Evolutionary conservation across 2,329 filamentous ascomycete genomes (phyloP), one percentile per base, ranked within the genome.

Genomic region (Chrysoporthe austroafricana): DNA sequence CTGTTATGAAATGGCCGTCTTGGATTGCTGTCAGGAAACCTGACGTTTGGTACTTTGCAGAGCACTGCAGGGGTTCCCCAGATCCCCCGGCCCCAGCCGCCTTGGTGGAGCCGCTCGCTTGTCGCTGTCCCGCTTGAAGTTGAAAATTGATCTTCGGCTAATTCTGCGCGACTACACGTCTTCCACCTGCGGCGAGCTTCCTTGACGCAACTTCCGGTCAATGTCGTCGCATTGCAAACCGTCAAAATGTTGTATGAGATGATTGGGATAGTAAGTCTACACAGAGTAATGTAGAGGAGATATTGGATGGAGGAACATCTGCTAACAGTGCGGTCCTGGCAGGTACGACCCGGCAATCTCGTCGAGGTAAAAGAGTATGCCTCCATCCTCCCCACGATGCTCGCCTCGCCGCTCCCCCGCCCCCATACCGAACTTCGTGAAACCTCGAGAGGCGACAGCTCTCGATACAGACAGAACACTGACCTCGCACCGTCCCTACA

Each of bases 271-370:
- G 96, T 97, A 83, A 76, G 91, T 26, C 26, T 26, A 83, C 13
- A n/a, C 60, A 9, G 16, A 9, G 13, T 2, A 11, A 1, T 3
- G 8, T 11, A 26, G 11, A 1, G 14, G 1, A 13, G 4, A 36
- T 18, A 44, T 1, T 36, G 1, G 26, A n/a, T 21, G 42, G 50
- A 43, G 16, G 13, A 42, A 3, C 9, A 11, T 39, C 8, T 13
- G 39, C 50, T 54, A 44, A 62, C 8, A 16, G 18, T 3, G 43
- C 8, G 16, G 67, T 64, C 9, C 36, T 21, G 52, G 34, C 77
- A 98, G 96, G 94, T 97, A 83, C 95, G 96, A 77, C 93, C 94
- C 73, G 93, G 93, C 85, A 95, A 89, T 81, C 83, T 97, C 77
- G 84, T 86, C 77, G 95, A 98, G 86, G 94, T 97, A 76, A 96